Base-by-base conservation (phyloP, 2,329 filamentous ascomycete species). In the Epichloe festucae region DNA sequence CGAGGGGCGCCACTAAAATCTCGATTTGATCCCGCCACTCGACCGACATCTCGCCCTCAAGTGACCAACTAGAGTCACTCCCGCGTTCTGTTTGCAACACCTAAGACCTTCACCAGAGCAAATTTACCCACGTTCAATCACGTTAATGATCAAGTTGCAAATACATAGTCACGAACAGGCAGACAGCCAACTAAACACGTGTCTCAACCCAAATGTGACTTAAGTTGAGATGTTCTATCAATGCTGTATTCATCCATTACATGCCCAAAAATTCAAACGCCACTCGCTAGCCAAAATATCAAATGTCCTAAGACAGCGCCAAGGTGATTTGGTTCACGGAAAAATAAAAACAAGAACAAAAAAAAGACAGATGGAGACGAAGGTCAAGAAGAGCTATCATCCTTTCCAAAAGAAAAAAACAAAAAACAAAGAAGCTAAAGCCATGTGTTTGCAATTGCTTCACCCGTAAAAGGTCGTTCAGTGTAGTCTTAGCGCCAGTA, bases 231-330 rank as follows among this genome's bases (percentile, higher is more conserved):
- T 12, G 8, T 48, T 15, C 46, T 48, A 52, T 52, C 45, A 23
- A 35, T 49, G 46, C 40, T 43, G 23, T 31, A 19, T 19, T 14
- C 12, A 38, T 40, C 21, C n/a, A 23, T 31, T 49, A 27, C 17
- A 41, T 46, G 51, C 51, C 40, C 34, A 41, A 21, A n/a, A 36
- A 34, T 38, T 45, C 51, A 35, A 50, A 53, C 52, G 48, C 48
- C 52, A 39, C 15, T 27, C 48, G 48, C 39, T 53, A 23, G 19
- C 39, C 43, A 27, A 34, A 39, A 23, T 39, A 35, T n/a, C 19
- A 42, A 12, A 42, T 42, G 47, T 14, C 38, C n/a, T 19, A 15
- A n/a, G 7, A 40, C 39, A 40, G 15, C n/a, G 39, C 39, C 39
- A 40, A 40, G 17, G 39, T 19, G 6, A 8, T 40, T 40, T 19